phyloP scores from a whole-genome alignment of 805 yeast genomes.

The Helenozyma rhizophorensis region DNA sequence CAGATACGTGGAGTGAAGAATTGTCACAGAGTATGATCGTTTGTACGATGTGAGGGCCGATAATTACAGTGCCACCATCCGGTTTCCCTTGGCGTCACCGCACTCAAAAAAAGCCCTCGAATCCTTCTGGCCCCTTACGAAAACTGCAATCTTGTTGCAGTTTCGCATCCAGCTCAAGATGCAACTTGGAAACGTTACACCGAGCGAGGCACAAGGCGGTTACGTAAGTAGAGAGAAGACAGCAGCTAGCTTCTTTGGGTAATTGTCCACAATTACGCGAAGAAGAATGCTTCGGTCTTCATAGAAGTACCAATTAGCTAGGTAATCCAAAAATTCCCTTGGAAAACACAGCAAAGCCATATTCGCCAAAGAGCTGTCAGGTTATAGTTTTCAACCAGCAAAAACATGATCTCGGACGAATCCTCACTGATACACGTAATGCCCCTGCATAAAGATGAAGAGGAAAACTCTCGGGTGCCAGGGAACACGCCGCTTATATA shows the following conservation, averaged over 20 bases:
- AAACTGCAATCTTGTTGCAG: slow-evolving; percentile 2
- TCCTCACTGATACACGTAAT: slow-evolving; percentile 99
- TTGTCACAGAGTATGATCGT: too few relatives aligned
- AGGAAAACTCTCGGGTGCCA: slow-evolving; percentile 20
- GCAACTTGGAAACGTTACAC: slow-evolving; percentile 21
- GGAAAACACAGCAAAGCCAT: slow-evolving; percentile 43
- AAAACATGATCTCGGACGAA: slow-evolving; percentile 99
- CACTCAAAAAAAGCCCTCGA: slow-evolving; percentile 41
- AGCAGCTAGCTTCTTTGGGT: slow-evolving; percentile 6
- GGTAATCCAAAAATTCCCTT: slow-evolving; percentile 74
- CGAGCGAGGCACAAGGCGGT: slow-evolving; percentile 49
- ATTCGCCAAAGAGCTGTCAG: slow-evolving; percentile 72
- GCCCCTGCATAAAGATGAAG: slow-evolving; percentile 99
- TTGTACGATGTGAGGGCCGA: slow-evolving; percentile 36
- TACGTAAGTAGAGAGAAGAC: too few relatives aligned
- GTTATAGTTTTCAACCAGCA: slow-evolving; percentile 99
- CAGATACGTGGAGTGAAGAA: too few relatives aligned
- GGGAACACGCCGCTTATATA: slow-evolving; percentile 7
- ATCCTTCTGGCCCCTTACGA: slow-evolving; percentile 38
- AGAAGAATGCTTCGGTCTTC: slow-evolving; percentile 24
- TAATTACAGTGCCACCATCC: slow-evolving; percentile 46
- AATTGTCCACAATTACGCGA: slow-evolving; percentile 25
- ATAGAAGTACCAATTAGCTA: slow-evolving; percentile 24
- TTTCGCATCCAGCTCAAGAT: slow-evolving; percentile 45
- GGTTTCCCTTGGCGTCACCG: slow-evolving; percentile 38